Conservation (phyloP, 1,139 yeast species). For the Entelexis paramagnoliae region DNA sequence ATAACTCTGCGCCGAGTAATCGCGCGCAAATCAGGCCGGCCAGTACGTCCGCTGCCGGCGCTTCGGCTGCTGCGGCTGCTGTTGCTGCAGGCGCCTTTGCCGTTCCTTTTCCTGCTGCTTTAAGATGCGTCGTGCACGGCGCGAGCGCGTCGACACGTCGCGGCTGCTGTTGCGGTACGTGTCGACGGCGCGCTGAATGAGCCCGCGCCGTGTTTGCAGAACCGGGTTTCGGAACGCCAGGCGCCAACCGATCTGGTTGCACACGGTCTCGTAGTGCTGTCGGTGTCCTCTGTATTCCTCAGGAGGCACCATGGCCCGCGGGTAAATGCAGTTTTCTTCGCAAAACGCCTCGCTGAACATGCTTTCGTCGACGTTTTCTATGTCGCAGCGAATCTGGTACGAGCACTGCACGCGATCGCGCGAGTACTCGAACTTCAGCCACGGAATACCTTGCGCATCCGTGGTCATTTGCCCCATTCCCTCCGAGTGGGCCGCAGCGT, state of each 20-base stretch:
- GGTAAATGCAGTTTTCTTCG: slow-evolving; percentile 38
- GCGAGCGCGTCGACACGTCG: slow-evolving; percentile 36
- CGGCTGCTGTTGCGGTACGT: slow-evolving; percentile 40
- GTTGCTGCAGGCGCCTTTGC: background rate
- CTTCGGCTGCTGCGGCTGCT: background rate
- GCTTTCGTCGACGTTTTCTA: slow-evolving; percentile 27
- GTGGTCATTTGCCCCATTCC: slow-evolving; percentile 8
- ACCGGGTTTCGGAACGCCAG: slow-evolving; percentile 36
- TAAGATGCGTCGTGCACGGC: slow-evolving; percentile 33
- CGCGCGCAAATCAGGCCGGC: background rate
- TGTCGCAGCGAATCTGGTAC: slow-evolving; percentile 33
- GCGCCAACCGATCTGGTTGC: slow-evolving; percentile 42
- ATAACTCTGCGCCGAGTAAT: background rate
- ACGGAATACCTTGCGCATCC: slow-evolving; percentile 31
- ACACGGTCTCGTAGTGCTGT: slow-evolving; percentile 38
- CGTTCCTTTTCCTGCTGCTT: slow-evolving; percentile 6
- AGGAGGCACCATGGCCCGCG: slow-evolving; percentile 37
- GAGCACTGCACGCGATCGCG: slow-evolving; percentile 28
- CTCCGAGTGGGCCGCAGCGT: background rate
- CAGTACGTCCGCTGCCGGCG: background rate
- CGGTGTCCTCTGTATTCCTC: slow-evolving; percentile 39
- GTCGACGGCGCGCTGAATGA: slow-evolving; percentile 43
- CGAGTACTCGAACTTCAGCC: slow-evolving; percentile 34
- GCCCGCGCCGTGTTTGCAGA: slow-evolving; percentile 36
- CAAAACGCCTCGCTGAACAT: slow-evolving; percentile 31